Base-by-base conservation (phyloP, 768 basidiomycete species). In the Candolleomyces aberdarensis region DNA sequence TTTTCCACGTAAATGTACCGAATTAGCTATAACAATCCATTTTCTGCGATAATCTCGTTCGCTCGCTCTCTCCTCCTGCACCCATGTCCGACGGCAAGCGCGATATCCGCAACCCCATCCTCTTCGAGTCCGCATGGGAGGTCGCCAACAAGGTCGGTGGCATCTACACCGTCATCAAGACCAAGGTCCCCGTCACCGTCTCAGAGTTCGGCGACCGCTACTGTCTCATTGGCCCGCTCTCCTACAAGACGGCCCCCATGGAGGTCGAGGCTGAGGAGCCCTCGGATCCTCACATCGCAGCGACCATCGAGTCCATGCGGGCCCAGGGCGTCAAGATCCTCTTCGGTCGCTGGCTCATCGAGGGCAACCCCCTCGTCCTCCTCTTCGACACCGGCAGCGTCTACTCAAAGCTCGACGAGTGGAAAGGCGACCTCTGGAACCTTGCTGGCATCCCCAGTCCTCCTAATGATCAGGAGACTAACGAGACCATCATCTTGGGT, bases 91-190 rank as follows among this genome's bases (percentile, higher is more conserved):
- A 77, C 57, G 72, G 72, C 49, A 79, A 78, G 62, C 89, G 92
- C 76, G 90, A 92, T 74, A 85, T 92, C 54, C 85, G 85, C 70
- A 84, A 88, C 65, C 85, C 92, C 51, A 69, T 93, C 39, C 89
- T 97, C 70, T 97, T 97, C 70, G 95, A 97, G 72, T 93, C 90
- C 73, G 95, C 95, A 39, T 98, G 96, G 96, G 96, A 97, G 78
- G 96, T 97, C 68, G 95, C 91, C 39, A 97, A 98, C 85, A 98
- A 97, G 76, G 96, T 98, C 74, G 96, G 96, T 67, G 96, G 96
- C 63, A 98, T 98, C 76, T 98, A 98, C 83, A 98, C 96, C 65
- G 96, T 99, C 78, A 97, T 98, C 73, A 98, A 98, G 79, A 98
- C 97, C 55, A 99, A 99, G 73, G 95, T 97, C 59, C 97, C 97